Base-by-base conservation (phyloP, 2,329 filamentous ascomycete genomes). In the Hypoxylon sp. region DNA sequence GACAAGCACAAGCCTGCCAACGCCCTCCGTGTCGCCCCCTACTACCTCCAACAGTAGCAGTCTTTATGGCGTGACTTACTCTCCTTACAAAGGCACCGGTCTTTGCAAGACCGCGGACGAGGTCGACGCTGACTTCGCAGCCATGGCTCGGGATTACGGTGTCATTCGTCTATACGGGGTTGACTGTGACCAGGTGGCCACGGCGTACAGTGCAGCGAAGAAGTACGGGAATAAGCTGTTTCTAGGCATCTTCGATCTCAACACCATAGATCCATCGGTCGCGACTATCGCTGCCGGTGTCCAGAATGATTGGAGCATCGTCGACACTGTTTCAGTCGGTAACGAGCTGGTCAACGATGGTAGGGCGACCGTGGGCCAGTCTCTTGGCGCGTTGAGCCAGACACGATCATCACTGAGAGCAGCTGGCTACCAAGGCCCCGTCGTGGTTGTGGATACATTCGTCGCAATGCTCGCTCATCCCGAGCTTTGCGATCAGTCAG, bases 361-460 rank as follows among this genome's bases (percentile, higher is more conserved):
- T 35, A 73, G 78, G 31, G 81, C 79, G 31, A 81, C 79, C 3
- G 79, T 83, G 0, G 66, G 66, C 1, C 74, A 81, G 47, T 84
- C 94, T 7, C 77, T 87, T 10, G 73, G 72, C 11, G 86, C 86
- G 3, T 77, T 95, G 33, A 74, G 75, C 2, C 73, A 77, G 38
- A 88, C 86, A 13, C 85, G 88, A 17, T 64, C 67, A 11, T 78
- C 79, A 2, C 82, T 96, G 31, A 80, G 82, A 23, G 71, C 69
- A 0, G 82, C 83, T 20, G 91, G 90, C 0, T 96, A 88, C 75
- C 73, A 75, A 2, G 92, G 92, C 2, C 85, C 85, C 1, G 86
- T 96, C 24, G 90, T 93, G 31, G 87, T 89, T 0, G 90, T 94
- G 42, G 92, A 97, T 71, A 94, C 90, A 0, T 90, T 91, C 68